Evolutionary conservation across 768 basidiomycete genomes (phyloP).

Genomic region (Russula foetens): DNA sequence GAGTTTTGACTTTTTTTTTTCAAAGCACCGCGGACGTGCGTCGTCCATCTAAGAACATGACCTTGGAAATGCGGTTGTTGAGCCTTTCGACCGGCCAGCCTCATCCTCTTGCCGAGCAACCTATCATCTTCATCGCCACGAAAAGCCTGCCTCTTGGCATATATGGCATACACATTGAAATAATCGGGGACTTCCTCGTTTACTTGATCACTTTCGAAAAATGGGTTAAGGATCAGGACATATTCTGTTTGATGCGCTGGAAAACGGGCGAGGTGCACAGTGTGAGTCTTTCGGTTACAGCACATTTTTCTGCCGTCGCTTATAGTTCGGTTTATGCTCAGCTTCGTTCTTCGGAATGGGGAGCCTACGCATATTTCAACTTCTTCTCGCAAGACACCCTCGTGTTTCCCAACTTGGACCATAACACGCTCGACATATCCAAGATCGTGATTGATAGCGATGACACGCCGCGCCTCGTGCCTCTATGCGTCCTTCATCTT

Average conservation of each 20-base stretch:
- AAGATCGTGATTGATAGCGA: slow-evolving; percentile 12
- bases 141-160: background rate
- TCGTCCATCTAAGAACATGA: background rate
- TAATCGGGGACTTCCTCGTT: slow-evolving; percentile 17
- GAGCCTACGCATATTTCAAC: slow-evolving; percentile 22
- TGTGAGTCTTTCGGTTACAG: slow-evolving; percentile 17
- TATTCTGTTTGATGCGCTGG: no score
- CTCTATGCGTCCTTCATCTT: slow-evolving; percentile 19
- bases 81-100: no score
- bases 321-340: background rate
- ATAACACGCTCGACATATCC: slow-evolving; percentile 21
- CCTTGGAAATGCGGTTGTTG: no score
- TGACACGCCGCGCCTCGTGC: no score
- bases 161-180: slow-evolving; percentile 12
- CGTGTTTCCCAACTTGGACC: slow-evolving; percentile 22
- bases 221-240: slow-evolving; percentile 2
- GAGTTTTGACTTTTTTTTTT: background rate
- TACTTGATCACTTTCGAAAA: slow-evolving; percentile 11
- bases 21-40: slow-evolving; percentile 1
- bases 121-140: no score
- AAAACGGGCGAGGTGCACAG: no score
- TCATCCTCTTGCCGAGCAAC: no score
- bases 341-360: slow-evolving; percentile 10
- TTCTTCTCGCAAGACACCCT: slow-evolving; percentile 23
- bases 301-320: background rate